Evolutionary conservation across 352 stramenopile species (phyloP), one percentile per base, ranked within the genome.

Genomic region (Globisporangium uncinulatum): DNA sequence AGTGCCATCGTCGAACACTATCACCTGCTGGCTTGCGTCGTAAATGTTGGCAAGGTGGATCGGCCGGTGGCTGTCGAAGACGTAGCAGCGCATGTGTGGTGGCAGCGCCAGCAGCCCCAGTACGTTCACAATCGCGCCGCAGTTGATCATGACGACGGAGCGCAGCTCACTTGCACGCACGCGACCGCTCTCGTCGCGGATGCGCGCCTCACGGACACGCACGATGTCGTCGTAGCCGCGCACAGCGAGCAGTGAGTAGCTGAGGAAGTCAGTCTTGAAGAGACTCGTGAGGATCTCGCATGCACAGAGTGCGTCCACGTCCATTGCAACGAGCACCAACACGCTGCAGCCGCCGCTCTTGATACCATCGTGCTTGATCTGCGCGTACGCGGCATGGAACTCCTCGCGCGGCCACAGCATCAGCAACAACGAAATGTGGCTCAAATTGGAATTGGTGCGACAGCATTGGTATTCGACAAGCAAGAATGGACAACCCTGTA

Each of bases 21-120:
- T 76, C 47, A 94, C 70, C 57, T 89, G 83, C 61, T 89, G 76
- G 53, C 77, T 71, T 20, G 74, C 61, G 43, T 94, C 78, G 73
- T 99, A 96, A 29, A 99, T 86, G 71, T 99, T 99, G 13, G 92
- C 85, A 59, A 99, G 83, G 73, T 99, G 95, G 47, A 98, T 89
- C 9, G 96, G 96, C 1, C 95, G 79, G 66, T 98, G 94, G 58
- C 82, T 96, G 76, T 99, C 96, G 50, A 98, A 80, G 8, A 99
- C 87, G 75, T 98, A 99, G 41, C 92, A 91, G 47, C 85, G 90
- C 10, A 92, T 69, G 37, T 74, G 55, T 13, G 63, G 52, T 20
- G 81, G 74, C 20, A 92, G 67, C 54, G 75, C 67, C 57, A 98
- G 76, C 32, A 98, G 66, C 66, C 83, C 74, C 20, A 82, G 75